Percentiles rank a stretch among this genome's conserved stretches.
phyloP scores from a whole-genome alignment of 805 yeast species.

The Yarrowia yakushimensis region DNA sequence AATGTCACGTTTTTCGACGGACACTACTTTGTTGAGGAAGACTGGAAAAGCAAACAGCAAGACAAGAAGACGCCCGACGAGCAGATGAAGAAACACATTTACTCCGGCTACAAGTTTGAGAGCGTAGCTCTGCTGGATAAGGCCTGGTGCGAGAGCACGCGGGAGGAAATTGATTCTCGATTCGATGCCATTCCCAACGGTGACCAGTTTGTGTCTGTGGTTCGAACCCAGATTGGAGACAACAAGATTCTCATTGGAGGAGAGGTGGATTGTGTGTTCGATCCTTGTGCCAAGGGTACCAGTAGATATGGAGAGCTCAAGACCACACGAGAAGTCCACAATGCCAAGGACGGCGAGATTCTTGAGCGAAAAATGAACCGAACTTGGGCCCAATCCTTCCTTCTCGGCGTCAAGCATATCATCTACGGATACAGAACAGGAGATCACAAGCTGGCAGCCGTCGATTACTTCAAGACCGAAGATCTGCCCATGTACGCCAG shows the following conservation, averaged over 20 bases:
- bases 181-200: constrained; percentile 48
- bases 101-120: constrained; percentile 77
- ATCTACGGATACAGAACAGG: constrained; percentile 87
- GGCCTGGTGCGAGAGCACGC: constrained; percentile 68
- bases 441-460: constrained; percentile 54
- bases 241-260: constrained; percentile 71
- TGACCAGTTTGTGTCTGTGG: constrained; percentile 78
- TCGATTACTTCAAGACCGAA: constrained; percentile 74
- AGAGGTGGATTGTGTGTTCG: constrained; percentile 89
- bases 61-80: constrained; percentile 29
- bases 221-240: constrained; percentile 77
- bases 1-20: constrained; percentile 65
- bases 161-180: constrained; percentile 67
- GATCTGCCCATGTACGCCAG: constrained; percentile 55
- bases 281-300: constrained; percentile 43
- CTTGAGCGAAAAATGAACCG: constrained; percentile 75
- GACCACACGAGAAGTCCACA: constrained; percentile 56
- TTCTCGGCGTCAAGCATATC: constrained; percentile 77
- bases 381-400: constrained; percentile 92
- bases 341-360: constrained; percentile 53
- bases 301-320: constrained; percentile 81
- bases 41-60: constrained; percentile 33
- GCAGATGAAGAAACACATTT: constrained; percentile 35
- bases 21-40: constrained; percentile 45
- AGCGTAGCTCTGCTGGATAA: constrained; percentile 65